Conservation (phyloP, 2,329 filamentous ascomycete species). For the Ophiosphaerella narmari region DNA sequence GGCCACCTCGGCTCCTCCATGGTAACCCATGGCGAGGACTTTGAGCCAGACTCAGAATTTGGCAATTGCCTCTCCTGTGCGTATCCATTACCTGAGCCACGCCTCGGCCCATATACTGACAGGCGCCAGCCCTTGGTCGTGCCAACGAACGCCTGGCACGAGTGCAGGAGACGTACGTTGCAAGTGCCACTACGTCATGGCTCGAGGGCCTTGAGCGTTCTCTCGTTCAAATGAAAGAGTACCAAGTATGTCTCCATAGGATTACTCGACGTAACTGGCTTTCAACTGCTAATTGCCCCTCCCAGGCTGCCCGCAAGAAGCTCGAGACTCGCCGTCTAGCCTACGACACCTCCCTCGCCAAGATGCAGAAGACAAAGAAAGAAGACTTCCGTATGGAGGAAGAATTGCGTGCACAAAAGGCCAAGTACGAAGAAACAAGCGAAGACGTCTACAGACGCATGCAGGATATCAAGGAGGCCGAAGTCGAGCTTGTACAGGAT, state of each 20-base stretch:
- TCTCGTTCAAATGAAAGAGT: conserved; percentile 95
- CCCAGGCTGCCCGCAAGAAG: conserved; percentile 82
- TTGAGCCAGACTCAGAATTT: conserved; percentile 87
- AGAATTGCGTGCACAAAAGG: conserved; percentile 85
- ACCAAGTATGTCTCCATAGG: conserved; percentile 67
- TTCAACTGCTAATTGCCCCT: conserved; percentile 16
- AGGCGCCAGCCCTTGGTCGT: conserved; percentile 68
- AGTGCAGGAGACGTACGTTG: conserved; percentile 81
- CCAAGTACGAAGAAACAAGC: conserved; percentile 93
- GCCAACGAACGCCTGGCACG: conserved; percentile 87
- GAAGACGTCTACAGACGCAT: conserved; percentile 91
- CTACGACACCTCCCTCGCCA: conserved; percentile 86
- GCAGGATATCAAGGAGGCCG: conserved; percentile 94
- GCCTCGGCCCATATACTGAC: conserved; percentile 18
- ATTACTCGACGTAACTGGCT: not conserved
- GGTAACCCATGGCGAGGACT: conserved; percentile 89
- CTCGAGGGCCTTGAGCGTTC: conserved; percentile 89
- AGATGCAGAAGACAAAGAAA: conserved; percentile 91
- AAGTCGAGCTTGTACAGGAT: conserved; percentile 80
- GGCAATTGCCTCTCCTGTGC: conserved; percentile 79
- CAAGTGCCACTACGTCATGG: conserved; percentile 80
- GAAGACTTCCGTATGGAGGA: conserved; percentile 94
- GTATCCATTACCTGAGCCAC: conserved; percentile 28
- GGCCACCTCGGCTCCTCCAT: conserved; percentile 82
- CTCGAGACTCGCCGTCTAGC: conserved; percentile 86